Conservation (phyloP, 441 rosid species). For the Mallotus repandus region DNA sequence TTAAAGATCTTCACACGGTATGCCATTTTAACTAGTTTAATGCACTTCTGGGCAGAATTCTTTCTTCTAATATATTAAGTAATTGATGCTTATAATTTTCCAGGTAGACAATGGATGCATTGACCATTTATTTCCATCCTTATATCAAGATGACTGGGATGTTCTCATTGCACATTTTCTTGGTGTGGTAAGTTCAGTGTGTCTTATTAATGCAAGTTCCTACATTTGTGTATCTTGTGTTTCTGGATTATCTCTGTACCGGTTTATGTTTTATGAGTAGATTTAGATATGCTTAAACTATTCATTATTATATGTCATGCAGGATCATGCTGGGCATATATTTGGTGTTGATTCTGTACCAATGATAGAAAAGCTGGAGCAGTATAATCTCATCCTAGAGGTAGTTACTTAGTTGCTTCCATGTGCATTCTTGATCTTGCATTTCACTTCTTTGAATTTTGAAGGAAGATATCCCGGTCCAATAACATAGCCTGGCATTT, state of each 20-base stretch:
- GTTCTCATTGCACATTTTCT: constrained; percentile 98
- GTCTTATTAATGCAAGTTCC: constrained; percentile 13
- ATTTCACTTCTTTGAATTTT: constrained; percentile 6
- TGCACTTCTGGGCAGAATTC: neutral
- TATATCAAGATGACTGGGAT: constrained; percentile 86
- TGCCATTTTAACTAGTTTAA: constrained; percentile 20
- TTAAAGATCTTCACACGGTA: constrained; percentile 91
- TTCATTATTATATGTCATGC: constrained; percentile 20
- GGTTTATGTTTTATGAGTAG: neutral
- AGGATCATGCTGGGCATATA: constrained; percentile 99
- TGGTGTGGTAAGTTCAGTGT: constrained; percentile 72
- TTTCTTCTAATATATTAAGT: neutral
- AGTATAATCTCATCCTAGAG: constrained; percentile 78
- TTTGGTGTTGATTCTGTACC: constrained; percentile 83
- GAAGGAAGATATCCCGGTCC: neutral
- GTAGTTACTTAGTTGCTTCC: constrained; percentile 34
- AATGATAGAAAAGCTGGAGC: constrained; percentile 91
- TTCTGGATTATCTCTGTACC: neutral
- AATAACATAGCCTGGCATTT: neutral
- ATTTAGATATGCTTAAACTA: neutral
- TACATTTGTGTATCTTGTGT: neutral
- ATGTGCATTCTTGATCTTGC: neutral
- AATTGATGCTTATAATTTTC: neutral
- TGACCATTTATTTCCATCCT: constrained; percentile 75
- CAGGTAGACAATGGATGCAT: constrained; percentile 98